These are phyloP conservation scores for Dissophora ornata DNA, from an alignment of 192 early-diverging fungal genomes.

Conservation along the genomic window DNA sequence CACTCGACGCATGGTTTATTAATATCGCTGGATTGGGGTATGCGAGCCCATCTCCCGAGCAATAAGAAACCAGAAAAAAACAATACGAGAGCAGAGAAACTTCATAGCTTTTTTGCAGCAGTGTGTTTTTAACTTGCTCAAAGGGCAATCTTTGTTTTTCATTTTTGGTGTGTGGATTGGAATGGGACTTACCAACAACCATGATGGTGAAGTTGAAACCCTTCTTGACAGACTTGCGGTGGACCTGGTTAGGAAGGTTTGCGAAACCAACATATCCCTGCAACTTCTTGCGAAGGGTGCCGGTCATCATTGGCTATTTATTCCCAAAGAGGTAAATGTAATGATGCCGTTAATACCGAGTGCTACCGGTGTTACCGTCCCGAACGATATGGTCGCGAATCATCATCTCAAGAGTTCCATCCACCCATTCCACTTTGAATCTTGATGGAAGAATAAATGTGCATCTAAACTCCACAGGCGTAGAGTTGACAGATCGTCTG, in stretches of 20 bases:
- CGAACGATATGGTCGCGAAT: too few species aligned
- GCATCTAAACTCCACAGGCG: background rate
- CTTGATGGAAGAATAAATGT: too few species aligned
- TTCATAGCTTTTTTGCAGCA: background rate
- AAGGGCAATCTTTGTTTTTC: too few species aligned
- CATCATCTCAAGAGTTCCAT: too few species aligned
- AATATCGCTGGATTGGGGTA: constrained; percentile 16
- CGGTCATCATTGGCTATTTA: constrained; percentile 36
- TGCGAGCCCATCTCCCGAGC: constrained; percentile 48
- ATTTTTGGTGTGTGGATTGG: background rate
- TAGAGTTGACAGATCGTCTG: background rate
- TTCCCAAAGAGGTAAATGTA: background rate
- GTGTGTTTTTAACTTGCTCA: background rate
- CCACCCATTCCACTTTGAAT: too few species aligned
- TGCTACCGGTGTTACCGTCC: too few species aligned
- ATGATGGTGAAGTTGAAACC: constrained; percentile 97
- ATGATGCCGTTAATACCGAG: background rate
- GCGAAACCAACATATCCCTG: constrained; percentile 87
- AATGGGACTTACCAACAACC: constrained; percentile 83
- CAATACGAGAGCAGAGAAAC: background rate
- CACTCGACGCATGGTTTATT: too few species aligned
- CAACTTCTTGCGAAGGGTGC: constrained; percentile 55
- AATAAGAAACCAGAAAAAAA: background rate
- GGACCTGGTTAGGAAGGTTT: constrained; percentile 94
- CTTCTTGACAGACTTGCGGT: constrained; percentile 92